Base-by-base conservation (phyloP, 2,329 filamentous ascomycete species). In the Daldinia eschscholtzii region DNA sequence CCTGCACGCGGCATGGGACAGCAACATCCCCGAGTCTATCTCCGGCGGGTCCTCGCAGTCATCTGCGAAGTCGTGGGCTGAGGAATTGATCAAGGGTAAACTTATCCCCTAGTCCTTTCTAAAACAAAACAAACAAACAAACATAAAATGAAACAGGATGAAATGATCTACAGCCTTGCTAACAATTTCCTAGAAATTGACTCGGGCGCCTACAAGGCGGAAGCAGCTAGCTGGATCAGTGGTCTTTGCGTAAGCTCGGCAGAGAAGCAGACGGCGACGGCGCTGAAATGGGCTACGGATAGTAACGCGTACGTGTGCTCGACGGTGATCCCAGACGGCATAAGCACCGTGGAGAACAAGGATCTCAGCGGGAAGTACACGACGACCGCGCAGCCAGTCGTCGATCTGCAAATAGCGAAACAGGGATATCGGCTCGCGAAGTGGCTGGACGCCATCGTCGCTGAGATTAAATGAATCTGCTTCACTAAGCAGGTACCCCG, bases 1-100 rank as follows among this genome's bases (percentile, higher is more conserved):
- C 75, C 81, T 91, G 5, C 89, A 91, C 76, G 76, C 85, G 4
- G 82, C 87, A 57, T 91, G 88, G 89, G 89, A 91, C 75, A 87
- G 84, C 5, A 79, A 83, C 57, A 89, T 90, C 68, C 84, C 86
- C 10, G 82, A 88, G 73, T 78, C 79, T 58, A 76, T 81, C 37
- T 75, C 79, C 0, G 81, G 81, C 61, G 81, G 81, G 67, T 75
- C 74, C 30, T 75, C 73, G 3, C 73, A 80, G 46, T 52, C 77
- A 23, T 75, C 79, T 2, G 82, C 82, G 2, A 78, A 79, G 74
- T 69, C 76, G 3, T 84, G 82, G 82, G 80, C 82, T 9, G 70
- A 73, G 23, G 75, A 72, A 0, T 75, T 84, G 35, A 77, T 79
- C 6, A 77, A 73, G 9, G 73, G 77, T 78, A 69, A 46, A 44